phyloP scores from a whole-genome alignment of 2,329 filamentous ascomycete species.

The Botryotinia narcissicola region DNA sequence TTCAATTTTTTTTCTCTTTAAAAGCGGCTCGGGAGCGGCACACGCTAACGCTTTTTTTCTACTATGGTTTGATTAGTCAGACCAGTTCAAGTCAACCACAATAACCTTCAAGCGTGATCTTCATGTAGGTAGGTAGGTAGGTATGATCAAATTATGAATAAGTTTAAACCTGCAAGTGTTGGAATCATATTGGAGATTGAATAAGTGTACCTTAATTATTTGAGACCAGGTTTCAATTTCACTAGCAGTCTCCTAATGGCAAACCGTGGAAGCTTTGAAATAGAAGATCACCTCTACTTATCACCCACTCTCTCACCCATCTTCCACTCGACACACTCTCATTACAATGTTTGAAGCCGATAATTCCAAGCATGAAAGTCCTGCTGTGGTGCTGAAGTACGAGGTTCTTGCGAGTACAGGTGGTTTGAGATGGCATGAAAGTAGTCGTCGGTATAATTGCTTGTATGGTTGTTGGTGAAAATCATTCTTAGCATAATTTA shows the following conservation, averaged over 20 bases:
- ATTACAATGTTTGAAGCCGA: neutral
- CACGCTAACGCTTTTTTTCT: neutral
- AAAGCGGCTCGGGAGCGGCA: neutral
- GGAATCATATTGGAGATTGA: neutral
- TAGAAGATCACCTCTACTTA: neutral
- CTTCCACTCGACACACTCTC: neutral
- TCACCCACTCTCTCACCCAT: neutral
- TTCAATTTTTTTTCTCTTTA: neutral
- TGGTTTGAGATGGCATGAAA: neutral
- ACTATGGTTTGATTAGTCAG: neutral
- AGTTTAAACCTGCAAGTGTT: neutral
- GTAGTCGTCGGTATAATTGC: neutral
- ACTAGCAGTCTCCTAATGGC: neutral
- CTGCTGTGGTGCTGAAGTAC: neutral
- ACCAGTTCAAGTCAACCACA: neutral
- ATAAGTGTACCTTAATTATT: neutral
- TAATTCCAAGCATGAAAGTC: neutral
- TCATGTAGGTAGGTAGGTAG: too few species aligned
- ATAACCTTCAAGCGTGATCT: neutral
- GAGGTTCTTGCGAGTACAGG: neutral
- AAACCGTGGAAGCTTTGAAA: neutral
- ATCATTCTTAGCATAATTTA: neutral
- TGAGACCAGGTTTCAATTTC: neutral
- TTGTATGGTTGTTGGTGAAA: neutral
- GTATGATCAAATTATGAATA: neutral